A percentile compares a stretch with the other conserved stretches of the same genome.
phyloP scores from a whole-genome alignment of 208 protist genomes.

The Leishmania braziliensis region DNA sequence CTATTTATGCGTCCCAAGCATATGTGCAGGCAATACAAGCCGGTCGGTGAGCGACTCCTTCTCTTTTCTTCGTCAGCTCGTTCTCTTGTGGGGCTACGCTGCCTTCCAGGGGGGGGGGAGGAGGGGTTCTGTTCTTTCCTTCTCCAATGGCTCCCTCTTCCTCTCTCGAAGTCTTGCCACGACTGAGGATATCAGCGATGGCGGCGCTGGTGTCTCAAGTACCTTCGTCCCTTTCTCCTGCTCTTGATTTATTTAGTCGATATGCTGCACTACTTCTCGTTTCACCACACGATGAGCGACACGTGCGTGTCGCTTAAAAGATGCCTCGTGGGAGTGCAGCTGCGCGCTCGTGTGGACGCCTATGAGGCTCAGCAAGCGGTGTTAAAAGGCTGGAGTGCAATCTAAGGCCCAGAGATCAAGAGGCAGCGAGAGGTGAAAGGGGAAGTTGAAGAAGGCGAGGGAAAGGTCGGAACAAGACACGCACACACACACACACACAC shows the following conservation, averaged over 20 bases:
- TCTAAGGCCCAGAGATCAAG: not conserved
- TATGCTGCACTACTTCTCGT: not conserved
- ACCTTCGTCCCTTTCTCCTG: not conserved
- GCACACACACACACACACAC: conserved; percentile 5
- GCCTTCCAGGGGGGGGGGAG: not conserved
- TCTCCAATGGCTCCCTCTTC: not conserved
- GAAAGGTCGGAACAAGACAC: not conserved
- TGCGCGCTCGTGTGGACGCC: not conserved
- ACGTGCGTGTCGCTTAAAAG: not conserved
- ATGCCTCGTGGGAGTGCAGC: not conserved
- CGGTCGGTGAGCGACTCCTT: not conserved
- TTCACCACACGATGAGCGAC: not conserved
- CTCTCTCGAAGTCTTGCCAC: not conserved
- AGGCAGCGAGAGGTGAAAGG: not conserved
- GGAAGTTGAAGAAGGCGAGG: not conserved
- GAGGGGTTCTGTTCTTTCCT: not conserved
- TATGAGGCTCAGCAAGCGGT: not conserved
- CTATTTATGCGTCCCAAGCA: not conserved
- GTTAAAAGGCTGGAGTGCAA: not conserved
- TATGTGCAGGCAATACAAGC: not conserved
- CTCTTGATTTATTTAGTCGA: not conserved
- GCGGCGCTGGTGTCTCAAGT: not conserved
- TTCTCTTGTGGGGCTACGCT: not conserved
- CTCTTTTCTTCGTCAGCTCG: not conserved
- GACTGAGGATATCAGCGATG: not conserved